Conservation (phyloP, 2,329 filamentous ascomycete species). For the Botrytis fragariae region DNA sequence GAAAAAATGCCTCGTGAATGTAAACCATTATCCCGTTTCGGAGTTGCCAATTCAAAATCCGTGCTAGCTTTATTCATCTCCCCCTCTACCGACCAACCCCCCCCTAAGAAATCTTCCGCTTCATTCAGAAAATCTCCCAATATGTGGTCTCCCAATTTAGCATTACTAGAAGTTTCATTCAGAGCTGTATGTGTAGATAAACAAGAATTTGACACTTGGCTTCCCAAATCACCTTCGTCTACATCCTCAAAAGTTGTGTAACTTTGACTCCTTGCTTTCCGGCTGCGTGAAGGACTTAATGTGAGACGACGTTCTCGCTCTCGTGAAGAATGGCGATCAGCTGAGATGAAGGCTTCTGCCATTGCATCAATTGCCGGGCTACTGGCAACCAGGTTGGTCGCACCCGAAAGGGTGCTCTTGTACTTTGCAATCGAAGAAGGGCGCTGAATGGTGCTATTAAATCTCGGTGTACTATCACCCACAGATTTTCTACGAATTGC, state of each 20-base stretch:
- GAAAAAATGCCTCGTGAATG: conserved; percentile 30
- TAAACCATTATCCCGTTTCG: conserved; percentile 19
- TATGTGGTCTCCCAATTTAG: neutral
- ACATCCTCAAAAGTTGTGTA: conserved; percentile 5
- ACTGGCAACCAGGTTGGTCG: conserved; percentile 23
- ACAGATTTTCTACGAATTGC: neutral
- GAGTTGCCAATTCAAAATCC: neutral
- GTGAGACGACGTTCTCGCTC: conserved; percentile 19
- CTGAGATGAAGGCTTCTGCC: conserved; percentile 50
- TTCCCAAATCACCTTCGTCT: neutral
- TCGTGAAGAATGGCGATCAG: conserved; percentile 39
- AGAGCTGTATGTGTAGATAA: conserved; percentile 35
- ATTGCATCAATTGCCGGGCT: conserved; percentile 48
- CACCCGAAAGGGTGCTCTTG: conserved; percentile 24
- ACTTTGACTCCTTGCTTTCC: neutral
- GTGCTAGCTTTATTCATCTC: conserved; percentile 38
- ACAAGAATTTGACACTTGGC: neutral
- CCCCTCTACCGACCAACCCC: conserved; percentile 42
- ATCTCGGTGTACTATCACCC: conserved; percentile 21
- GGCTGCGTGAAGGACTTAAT: conserved; percentile 33
- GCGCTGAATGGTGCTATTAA: conserved; percentile 23
- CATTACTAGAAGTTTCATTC: conserved; percentile 37
- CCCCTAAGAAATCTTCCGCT: conserved; percentile 34
- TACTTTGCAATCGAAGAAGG: conserved; percentile 24
- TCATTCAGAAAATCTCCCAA: conserved; percentile 17